These are phyloP conservation scores for Mycena metata DNA, from an alignment of 768 basidiomycete species.

Conservation along the genomic window DNA sequence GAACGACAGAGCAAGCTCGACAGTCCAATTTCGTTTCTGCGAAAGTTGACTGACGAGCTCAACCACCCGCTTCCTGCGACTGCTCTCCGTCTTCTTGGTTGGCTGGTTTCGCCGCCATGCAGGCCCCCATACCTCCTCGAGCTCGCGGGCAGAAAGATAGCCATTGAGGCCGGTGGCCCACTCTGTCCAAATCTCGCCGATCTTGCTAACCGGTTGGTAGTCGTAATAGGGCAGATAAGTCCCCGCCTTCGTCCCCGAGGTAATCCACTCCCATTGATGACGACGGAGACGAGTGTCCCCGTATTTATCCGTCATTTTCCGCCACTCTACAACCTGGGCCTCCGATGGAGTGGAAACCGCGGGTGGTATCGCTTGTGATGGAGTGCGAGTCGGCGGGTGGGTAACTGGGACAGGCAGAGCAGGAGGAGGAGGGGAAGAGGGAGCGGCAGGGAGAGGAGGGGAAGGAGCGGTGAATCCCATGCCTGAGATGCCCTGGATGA, in stretches of 20 bases:
- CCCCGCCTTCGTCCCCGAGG: neutral
- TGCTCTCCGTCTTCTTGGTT: constrained; percentile 16
- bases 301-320: too few species aligned
- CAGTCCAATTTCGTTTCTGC: constrained; percentile 11
- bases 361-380: too few species aligned
- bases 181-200: constrained; percentile 23
- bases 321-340: too few species aligned
- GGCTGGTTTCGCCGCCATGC: neutral
- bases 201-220: neutral
- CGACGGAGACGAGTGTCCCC: neutral
- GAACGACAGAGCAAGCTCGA: constrained; percentile 14
- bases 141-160: constrained; percentile 16
- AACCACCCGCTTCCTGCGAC: constrained; percentile 8
- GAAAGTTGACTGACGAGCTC: neutral
- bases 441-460: too few species aligned
- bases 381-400: too few species aligned
- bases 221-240: constrained; percentile 12
- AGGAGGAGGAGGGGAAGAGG: too few species aligned
- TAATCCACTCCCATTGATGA: constrained; percentile 22
- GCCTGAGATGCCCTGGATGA: too few species aligned
- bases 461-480: too few species aligned
- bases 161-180: constrained; percentile 13
- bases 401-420: too few species aligned
- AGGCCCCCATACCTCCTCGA: constrained; percentile 12
- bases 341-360: too few species aligned